A percentile compares a stretch with the other conserved stretches of the same genome.
Conservation (phyloP, 2,329 filamentous ascomycete genomes). For the Cercospora janseana region DNA sequence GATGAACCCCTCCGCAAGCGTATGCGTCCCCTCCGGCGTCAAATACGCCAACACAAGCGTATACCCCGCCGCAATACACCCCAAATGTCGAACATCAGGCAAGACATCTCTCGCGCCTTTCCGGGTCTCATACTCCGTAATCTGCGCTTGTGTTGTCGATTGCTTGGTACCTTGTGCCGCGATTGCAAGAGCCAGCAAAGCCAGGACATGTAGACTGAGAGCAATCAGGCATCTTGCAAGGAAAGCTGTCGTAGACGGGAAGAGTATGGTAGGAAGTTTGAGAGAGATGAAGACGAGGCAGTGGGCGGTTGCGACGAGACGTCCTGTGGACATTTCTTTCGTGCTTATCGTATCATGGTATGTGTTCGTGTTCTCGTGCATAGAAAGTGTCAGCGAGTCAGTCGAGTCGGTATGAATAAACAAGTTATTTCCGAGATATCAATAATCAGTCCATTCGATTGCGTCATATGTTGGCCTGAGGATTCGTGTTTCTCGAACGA, state of each 20-base stretch:
- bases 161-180: neutral
- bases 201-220: neutral
- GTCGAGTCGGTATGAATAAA: neutral
- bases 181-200: neutral
- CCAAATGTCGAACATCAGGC: constrained; percentile 5
- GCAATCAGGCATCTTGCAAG: neutral
- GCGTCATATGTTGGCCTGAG: constrained; percentile 7
- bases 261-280: neutral
- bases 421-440: too few relatives aligned
- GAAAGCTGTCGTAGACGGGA: neutral
- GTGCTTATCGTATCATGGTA: too few relatives aligned
- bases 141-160: neutral
- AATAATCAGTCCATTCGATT: neutral
- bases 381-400: neutral
- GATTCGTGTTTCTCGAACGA: neutral
- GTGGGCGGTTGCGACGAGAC: constrained; percentile 1
- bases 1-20: neutral
- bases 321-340: constrained; percentile 11
- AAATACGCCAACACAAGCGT: constrained; percentile 2
- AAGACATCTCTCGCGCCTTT: constrained; percentile 4
- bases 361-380: too few relatives aligned
- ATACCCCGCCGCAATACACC: neutral
- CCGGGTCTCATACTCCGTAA: constrained; percentile 6
- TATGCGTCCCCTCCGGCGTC: neutral
- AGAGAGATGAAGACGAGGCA: constrained; percentile 9